Base-by-base conservation (phyloP, 345 rosid species). In the Pistacia integerrima region DNA sequence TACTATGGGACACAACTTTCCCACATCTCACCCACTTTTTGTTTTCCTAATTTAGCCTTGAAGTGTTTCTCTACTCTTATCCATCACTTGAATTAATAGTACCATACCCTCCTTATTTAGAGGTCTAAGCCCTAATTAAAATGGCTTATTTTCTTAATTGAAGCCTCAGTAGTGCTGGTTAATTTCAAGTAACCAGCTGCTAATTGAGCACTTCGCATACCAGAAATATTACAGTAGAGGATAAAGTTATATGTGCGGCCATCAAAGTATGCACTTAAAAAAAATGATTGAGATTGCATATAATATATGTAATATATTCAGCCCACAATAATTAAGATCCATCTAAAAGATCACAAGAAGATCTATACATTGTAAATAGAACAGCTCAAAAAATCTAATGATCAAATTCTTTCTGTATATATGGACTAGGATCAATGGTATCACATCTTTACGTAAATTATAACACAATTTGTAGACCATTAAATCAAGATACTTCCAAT, bases 141-240 rank as follows among this genome's bases (percentile, higher is more conserved):
- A 12, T 3, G 35, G 6, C 4, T 2, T 7, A 2, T 11, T 52
- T 35, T 30, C 3, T 56, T 35, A 17, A 36, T 59, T 2, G 46
- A 11, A 38, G 60, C 20, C 48, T 56, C 36, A 72, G 41, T n/a
- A 20, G 22, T 59, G 25, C n/a, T 38, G 66, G 25, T 44, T 38
- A 22, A 28, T 58, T 61, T 60, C 51, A 57, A 20, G 58, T 35
- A 56, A 54, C 38, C 11, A 1, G 55, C 38, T 36, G 14, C 20
- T 60, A 38, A 69, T 36, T 48, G 17, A 51, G 59, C 51, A 79
- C n/a, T 64, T 61, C 30, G 33, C 30, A 69, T 46, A 3, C 52
- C 35, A 59, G 38, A 41, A 5, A 41, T 41, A 38, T 38, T 38
- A 38, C 8, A 41, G 46, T 0, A 41, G 1, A 41, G 9, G 8